phyloP scores from a whole-genome alignment of 768 basidiomycete species.

The Termitomyces sp. region DNA sequence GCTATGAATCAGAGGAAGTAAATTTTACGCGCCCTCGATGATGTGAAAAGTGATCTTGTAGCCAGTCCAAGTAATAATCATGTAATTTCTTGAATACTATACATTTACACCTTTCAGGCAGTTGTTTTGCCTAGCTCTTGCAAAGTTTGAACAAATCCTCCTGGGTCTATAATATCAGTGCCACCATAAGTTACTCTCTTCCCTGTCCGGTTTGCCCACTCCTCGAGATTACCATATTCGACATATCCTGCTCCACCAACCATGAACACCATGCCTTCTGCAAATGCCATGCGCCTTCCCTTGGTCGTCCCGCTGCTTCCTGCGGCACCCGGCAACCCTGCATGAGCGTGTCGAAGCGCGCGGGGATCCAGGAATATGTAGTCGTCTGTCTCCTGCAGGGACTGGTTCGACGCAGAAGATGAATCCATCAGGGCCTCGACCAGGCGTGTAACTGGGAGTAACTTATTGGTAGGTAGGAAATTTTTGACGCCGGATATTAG shows the following conservation, averaged over 20 bases:
- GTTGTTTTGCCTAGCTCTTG: constrained; percentile 52
- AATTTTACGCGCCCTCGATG: background rate
- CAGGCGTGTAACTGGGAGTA: constrained; percentile 86
- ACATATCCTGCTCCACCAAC: constrained; percentile 98
- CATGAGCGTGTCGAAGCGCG: constrained; percentile 53
- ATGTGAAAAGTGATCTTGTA: constrained; percentile 2
- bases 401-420: constrained; percentile 87
- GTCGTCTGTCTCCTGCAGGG: constrained; percentile 94
- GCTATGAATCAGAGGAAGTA: constrained; percentile 55
- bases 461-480: constrained; percentile 92
- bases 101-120: constrained; percentile 3
- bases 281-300: constrained; percentile 66
- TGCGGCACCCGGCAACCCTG: constrained; percentile 48
- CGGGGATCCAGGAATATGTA: constrained; percentile 93
- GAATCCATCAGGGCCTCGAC: constrained; percentile 98
- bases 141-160: constrained; percentile 72
- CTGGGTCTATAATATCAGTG: constrained; percentile 91
- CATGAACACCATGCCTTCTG: constrained; percentile 87
- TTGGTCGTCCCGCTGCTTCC: constrained; percentile 37
- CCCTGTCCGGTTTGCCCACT: constrained; percentile 82
- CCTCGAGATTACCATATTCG: constrained; percentile 93
- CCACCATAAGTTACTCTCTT: constrained; percentile 91
- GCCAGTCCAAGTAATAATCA: constrained; percentile 7
- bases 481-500: constrained; percentile 97
- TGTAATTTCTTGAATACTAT: background rate